A percentile compares a stretch with the other conserved stretches of the same genome.
Evolutionary conservation across 148 eudicot species (phyloP).

Genomic region (Chenopodium berlandieri): DNA sequence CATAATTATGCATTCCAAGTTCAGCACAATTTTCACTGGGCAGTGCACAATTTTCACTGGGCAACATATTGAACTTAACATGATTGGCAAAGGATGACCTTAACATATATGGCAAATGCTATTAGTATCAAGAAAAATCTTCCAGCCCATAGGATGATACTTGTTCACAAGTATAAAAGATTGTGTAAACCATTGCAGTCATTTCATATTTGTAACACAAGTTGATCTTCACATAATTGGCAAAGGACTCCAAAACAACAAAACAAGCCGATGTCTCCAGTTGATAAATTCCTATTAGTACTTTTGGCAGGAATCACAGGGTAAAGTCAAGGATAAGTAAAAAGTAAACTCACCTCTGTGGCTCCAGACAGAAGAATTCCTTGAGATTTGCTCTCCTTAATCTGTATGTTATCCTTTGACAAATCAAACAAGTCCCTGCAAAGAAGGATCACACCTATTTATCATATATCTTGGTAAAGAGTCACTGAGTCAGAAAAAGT

Average conservation of each 20-base stretch:
- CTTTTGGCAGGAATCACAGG: not conserved
- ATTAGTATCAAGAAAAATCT: not conserved
- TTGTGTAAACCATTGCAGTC: not conserved
- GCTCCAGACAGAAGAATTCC: conserved; percentile 73
- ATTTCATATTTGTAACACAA: not conserved
- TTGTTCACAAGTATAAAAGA: not conserved
- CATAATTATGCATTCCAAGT: conserved; percentile 1
- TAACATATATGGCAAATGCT: not conserved
- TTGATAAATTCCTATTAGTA: conserved; percentile 1
- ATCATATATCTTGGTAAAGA: not conserved
- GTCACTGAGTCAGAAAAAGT: not conserved
- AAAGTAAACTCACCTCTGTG: conserved; percentile 55
- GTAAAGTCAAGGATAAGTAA: not conserved
- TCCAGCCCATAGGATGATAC: not conserved
- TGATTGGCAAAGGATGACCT: not conserved
- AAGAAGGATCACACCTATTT: conserved; percentile 18
- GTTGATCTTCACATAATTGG: not conserved
- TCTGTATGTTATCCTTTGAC: conserved; percentile 83
- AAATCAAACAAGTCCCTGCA: conserved; percentile 89
- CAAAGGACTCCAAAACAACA: not conserved
- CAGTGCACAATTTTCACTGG: not conserved
- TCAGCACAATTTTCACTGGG: not conserved
- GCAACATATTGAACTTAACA: not conserved
- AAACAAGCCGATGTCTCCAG: not conserved
- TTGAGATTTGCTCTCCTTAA: conserved; percentile 76